These are phyloP conservation scores for Ogataea glucozyma DNA, from an alignment of 805 yeast species.

Conservation along the genomic window DNA sequence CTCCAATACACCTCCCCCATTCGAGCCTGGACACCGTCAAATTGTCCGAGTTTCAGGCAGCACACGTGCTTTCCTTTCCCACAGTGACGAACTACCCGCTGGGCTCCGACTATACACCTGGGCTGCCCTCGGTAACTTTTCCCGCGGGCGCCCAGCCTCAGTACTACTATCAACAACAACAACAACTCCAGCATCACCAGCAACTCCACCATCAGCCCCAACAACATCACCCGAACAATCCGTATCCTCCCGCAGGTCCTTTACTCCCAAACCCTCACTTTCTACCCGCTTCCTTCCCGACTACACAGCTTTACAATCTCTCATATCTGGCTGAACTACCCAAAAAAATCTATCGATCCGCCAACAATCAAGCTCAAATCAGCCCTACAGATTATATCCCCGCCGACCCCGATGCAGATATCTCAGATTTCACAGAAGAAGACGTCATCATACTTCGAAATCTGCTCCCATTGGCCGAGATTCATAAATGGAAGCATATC, in stretches of 20 bases:
- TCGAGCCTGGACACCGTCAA: too few species aligned
- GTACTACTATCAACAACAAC: constrained; percentile 5
- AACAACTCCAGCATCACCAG: constrained; percentile 9
- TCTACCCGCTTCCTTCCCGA: background rate
- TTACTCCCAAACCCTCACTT: background rate
- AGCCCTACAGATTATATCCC: constrained; percentile 24
- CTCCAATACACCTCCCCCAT: too few species aligned
- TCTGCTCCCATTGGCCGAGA: constrained; percentile 34
- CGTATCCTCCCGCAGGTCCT: constrained; percentile 1
- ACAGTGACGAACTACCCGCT: constrained; percentile 1
- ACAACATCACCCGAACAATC: constrained; percentile 1
- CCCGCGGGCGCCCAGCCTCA: constrained; percentile 3
- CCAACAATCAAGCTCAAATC: constrained; percentile 20
- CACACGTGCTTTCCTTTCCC: too few species aligned
- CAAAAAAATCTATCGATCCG: constrained; percentile 14
- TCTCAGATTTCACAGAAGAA: constrained; percentile 32
- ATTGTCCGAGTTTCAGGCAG: too few species aligned
- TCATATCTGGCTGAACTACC: background rate
- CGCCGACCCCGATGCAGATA: constrained; percentile 27
- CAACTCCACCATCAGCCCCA: constrained; percentile 7
- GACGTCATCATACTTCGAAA: constrained; percentile 31
- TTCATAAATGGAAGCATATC: constrained; percentile 37
- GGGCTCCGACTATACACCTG: constrained; percentile 2
- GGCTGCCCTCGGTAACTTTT: constrained; percentile 3
- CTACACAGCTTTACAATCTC: background rate